Evolutionary conservation across 495 filamentous ascomycete species (phyloP), one percentile per base, ranked within the genome.

Genomic region (Aspergillus carlsbadensis): DNA sequence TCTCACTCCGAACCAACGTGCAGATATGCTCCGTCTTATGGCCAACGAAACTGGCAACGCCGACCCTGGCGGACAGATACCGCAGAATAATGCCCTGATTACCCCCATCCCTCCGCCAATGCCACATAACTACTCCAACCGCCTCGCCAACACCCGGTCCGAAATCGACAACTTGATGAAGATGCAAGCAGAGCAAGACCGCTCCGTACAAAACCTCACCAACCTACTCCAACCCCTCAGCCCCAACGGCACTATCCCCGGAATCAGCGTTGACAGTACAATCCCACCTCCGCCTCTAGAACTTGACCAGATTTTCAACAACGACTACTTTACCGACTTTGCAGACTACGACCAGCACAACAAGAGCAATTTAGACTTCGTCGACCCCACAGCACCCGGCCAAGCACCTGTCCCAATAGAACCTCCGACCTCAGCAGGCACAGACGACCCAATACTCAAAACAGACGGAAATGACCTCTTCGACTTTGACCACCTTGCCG

Each of bases 1-100:
- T 22, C 81, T 96, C 22, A 92, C 86, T 18, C 78, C 83, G 41
- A 86, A 91, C 51, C 86, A 95, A 62, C 87, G 91, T 1, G 86
- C 86, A 60, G 80, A 87, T 56, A 88, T 94, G 83, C 81, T 96
- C 49, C 84, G 82, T 49, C 80, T 91, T 36, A 93, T 96, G 78
- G 88, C 88, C 49, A 77, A 78, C 58, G 74, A 80, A 37, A 69
- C 69, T 35, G 71, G 57, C 51, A 46, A 65, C 0, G 59, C 58
- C 5, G 65, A 76, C 17, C 62, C 71, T 8, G 62, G 65, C 34
- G 54, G 61, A 36, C 46, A 60, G 10, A 44, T 58, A 10, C 45
- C 64, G 41, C 42, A 69, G 29, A 78, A 79, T 62, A 80, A 81
- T 56, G 82, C 86, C 13, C 73, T 88, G 24, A 79, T 87, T 6